Percentiles rank a stretch among this genome's conserved stretches.
Conservation (phyloP, 257 asterid genomes). For the Rhazya stricta region DNA sequence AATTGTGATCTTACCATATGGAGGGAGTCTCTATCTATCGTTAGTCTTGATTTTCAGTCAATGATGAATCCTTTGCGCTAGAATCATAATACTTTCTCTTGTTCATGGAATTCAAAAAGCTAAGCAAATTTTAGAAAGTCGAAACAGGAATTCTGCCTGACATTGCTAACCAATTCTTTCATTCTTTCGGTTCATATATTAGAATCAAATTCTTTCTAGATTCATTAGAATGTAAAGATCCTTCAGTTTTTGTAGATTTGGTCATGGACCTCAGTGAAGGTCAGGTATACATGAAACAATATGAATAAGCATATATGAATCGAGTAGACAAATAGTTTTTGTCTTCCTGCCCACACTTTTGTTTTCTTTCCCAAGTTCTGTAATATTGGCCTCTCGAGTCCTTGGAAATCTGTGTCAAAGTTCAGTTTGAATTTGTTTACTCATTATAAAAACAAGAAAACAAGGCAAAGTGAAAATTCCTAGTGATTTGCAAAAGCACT, state of each 20-base stretch:
- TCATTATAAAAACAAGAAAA: background rate
- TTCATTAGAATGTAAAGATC: constrained; percentile 24
- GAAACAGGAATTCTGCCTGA: background rate
- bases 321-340: constrained; percentile 1
- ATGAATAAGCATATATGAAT: constrained; percentile 13
- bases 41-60: constrained; percentile 20
- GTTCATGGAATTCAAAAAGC: constrained; percentile 14
- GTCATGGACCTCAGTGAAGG: constrained; percentile 22
- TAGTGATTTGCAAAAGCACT: constrained; percentile 16
- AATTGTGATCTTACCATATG: constrained; percentile 23
- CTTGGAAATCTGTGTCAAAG: constrained; percentile 3
- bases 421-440: constrained; percentile 11
- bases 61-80: constrained; percentile 20
- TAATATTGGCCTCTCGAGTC: constrained; percentile 19
- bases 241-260: background rate
- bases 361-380: background rate
- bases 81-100: background rate
- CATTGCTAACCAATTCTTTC: constrained; percentile 24
- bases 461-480: background rate
- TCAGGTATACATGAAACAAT: constrained; percentile 12
- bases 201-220: constrained; percentile 20
- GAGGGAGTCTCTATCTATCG: constrained; percentile 11
- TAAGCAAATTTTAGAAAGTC: constrained; percentile 8
- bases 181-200: constrained; percentile 14
- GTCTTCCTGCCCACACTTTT: constrained; percentile 30